A percentile compares a stretch with the other conserved stretches of the same genome.
Evolutionary conservation across 306 rosid species (phyloP).

Genomic region (Casuarina equisetifolia): DNA sequence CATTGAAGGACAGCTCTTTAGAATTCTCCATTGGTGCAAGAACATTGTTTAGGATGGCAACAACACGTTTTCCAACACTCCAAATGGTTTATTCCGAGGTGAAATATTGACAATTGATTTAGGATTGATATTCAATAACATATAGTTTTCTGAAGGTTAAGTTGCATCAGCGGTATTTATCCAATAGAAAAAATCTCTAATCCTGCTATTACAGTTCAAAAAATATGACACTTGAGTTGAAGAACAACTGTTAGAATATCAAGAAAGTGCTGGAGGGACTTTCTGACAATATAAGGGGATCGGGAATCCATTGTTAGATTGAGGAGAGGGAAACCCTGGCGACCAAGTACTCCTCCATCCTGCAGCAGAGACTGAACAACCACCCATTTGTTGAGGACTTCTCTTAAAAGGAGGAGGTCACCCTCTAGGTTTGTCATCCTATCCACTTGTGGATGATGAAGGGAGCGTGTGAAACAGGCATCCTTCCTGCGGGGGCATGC

Average conservation of each 20-base stretch:
- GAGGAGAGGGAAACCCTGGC: too few species aligned
- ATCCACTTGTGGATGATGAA: too few species aligned
- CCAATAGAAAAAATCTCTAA: constrained; percentile 10
- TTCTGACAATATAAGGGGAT: neutral
- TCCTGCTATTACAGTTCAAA: constrained; percentile 25
- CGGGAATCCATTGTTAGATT: neutral
- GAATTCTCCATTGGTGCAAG: constrained; percentile 80
- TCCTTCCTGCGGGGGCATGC: neutral
- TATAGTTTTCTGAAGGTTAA: constrained; percentile 7
- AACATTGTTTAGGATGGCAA: constrained; percentile 50
- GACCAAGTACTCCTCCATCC: too few species aligned
- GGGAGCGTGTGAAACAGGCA: neutral
- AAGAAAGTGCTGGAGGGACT: neutral
- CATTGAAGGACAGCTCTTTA: constrained; percentile 49
- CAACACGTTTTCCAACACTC: constrained; percentile 8
- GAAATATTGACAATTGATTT: neutral
- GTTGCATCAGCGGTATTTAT: constrained; percentile 1
- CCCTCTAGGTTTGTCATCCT: too few species aligned
- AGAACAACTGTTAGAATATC: neutral
- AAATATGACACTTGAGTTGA: constrained; percentile 23
- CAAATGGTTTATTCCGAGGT: constrained; percentile 9
- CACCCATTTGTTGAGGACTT: too few species aligned
- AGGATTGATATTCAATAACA: neutral
- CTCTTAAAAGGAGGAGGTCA: too few species aligned
- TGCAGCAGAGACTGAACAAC: too few species aligned